Evolutionary conservation across 2,329 filamentous ascomycete species (phyloP), one percentile per base, ranked within the genome.

Genomic region (Calonectria henricotiae): DNA sequence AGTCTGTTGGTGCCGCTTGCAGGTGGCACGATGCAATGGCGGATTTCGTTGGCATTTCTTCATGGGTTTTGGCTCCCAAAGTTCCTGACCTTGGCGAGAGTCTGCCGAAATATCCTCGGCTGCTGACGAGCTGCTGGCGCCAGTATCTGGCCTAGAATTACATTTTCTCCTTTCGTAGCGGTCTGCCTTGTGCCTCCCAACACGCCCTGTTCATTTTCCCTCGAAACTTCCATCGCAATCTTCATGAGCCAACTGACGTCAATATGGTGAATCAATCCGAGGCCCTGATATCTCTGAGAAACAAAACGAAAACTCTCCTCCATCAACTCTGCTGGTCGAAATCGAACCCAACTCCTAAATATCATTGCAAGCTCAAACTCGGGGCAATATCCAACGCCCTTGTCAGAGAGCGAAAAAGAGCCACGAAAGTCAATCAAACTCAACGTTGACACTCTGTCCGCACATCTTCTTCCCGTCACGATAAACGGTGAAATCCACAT

Each of bases 401-500:
- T 61, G n/a, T 30, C 8, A 12, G 25, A 17, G 4, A 5, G 3
- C 15, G 11, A 4, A 9, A 9, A 23, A 2, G n/a, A 2, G n/a
- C 23, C 37, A 15, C 1, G n/a, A n/a, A 2, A 1, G 6, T 72
- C 27, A 75, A 9, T 58, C 11, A 27, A 78, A 80, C 0, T 74
- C 32, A 1, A 80, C 72, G 0, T 70, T 47, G 0, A 81, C 55
- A 15, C 76, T 73, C 17, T 70, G 62, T 0, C 62, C 66, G 0
- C 71, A 77, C 0, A 80, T 68, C 0, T 60, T 68, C 3, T 73
- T 63, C 0, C 69, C 74, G 1, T 74, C 1, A 0, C 73, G 62
- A 2, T 70, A 66, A 2, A 79, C 13, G 0, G 69, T 46, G 13
- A 81, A 79, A 39, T 80, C 78, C 2, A 76, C 44, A 0, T 49